phyloP scores from a whole-genome alignment of 2,329 filamentous ascomycete species.

The Xylaria sp. region DNA sequence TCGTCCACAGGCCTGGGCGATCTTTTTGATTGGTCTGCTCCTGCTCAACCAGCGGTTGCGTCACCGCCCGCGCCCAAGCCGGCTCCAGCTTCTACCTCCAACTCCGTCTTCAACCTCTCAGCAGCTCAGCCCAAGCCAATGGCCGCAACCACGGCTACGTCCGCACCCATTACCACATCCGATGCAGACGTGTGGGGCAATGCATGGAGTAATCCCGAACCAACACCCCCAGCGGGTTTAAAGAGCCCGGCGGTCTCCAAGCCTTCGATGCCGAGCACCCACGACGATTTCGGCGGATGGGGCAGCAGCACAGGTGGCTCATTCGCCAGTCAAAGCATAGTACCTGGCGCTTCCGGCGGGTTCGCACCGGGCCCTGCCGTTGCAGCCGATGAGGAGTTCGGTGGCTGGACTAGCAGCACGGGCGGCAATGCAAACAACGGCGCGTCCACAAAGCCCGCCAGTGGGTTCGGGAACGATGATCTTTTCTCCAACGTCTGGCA shows the following conservation, averaged over 20 bases:
- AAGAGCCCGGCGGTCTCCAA: constrained; percentile 68
- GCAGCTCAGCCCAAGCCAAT: constrained; percentile 60
- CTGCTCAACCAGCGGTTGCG: constrained; percentile 59
- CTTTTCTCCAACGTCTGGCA: constrained; percentile 97
- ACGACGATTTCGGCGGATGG: constrained; percentile 71
- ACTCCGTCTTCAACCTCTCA: constrained; percentile 87
- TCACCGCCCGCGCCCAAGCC: constrained; percentile 57
- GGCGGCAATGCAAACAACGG: constrained; percentile 55
- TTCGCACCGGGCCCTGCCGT: constrained; percentile 76
- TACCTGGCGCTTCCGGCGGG: constrained; percentile 71
- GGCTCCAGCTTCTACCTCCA: constrained; percentile 56
- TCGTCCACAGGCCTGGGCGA: constrained; percentile 75
- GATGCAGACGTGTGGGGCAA: constrained; percentile 86
- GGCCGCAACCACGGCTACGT: constrained; percentile 55
- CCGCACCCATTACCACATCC: constrained; percentile 54
- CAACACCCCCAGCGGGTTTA: constrained; percentile 57
- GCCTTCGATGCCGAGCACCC: constrained; percentile 58
- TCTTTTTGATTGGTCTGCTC: constrained; percentile 79
- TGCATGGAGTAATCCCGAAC: constrained; percentile 79
- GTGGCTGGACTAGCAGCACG: constrained; percentile 86
- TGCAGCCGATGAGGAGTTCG: constrained; percentile 92
- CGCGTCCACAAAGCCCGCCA: constrained; percentile 63
- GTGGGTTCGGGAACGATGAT: constrained; percentile 79
- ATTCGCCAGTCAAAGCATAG: constrained; percentile 69
- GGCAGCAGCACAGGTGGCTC: constrained; percentile 57